Evolutionary conservation across 345 rosid genomes (phyloP), one percentile per base, ranked within the genome.

Genomic region (Gossypioides kirkii): DNA sequence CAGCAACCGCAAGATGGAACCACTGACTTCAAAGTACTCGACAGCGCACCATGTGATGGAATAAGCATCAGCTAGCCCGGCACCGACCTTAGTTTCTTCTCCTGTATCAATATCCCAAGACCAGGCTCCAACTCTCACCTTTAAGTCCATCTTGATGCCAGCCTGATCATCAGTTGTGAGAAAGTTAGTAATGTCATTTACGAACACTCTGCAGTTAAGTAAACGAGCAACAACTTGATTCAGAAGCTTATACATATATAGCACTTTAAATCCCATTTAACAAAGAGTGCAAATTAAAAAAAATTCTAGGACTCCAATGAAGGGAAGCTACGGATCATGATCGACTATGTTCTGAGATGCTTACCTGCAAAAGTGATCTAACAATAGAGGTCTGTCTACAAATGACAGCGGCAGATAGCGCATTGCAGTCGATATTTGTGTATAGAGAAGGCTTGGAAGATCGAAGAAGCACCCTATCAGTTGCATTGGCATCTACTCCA

Each of bases 61-160:
- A 49, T 82, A 88, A 17, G 89, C 85, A 61, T 90, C 92, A 2
- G 89, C 87, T 2, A 88, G 79, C 70, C 92, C 89, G 2, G 85
- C 92, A 28, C 94, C 94, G 53, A 87, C 90, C 47, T 88, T 84
- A 32, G 82, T 76, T 77, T 88, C 95, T 74, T 90, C 90, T 18
- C 88, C 89, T 2, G 90, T 85, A 47, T 76, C 77, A 20, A 73
- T 72, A 74, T 90, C 92, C 95, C 92, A 86, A 38, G 87, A 85
- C 95, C 92, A 90, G 13, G 90, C 88, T 63, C 95, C 95, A 17
- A 85, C 49, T 74, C 85, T 82, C 69, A 85, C 88, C 66, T 81
- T 79, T 26, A 69, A 65, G 74, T 85, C 85, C 8, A 64, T 78
- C 70, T 73, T 77, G 60, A 77, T 87, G 20, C 86, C 88, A 45